Evolutionary conservation across 805 yeast species (phyloP).

Genomic region (Tetrapisispora pingtungensis): DNA sequence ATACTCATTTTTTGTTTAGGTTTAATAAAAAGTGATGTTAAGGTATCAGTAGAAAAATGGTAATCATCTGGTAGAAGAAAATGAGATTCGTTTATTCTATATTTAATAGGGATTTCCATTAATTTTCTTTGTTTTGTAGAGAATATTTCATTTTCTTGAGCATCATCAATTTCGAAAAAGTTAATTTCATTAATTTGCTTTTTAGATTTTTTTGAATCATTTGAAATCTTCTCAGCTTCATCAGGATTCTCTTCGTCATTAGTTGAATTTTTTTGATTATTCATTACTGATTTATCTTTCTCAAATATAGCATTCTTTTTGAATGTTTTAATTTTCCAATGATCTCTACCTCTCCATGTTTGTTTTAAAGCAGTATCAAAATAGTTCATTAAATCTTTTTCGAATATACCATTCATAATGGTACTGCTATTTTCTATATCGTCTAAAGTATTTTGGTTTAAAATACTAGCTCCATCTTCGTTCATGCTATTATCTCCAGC

Average conservation of each 20-base stretch:
- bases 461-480: not conserved
- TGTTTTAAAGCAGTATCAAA: slow-evolving; percentile 61
- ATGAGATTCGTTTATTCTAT: slow-evolving; percentile 33
- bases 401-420: slow-evolving; percentile 31
- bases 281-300: not conserved
- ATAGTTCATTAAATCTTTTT: slow-evolving; percentile 63
- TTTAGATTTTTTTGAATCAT: slow-evolving; percentile 16
- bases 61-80: slow-evolving; percentile 63
- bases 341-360: slow-evolving; percentile 89
- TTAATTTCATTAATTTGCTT: slow-evolving; percentile 35
- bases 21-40: slow-evolving; percentile 59
- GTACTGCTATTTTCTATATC: slow-evolving; percentile 4
- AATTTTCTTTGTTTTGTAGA: slow-evolving; percentile 27
- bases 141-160: slow-evolving; percentile 35
- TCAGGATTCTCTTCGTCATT: slow-evolving; percentile 1
- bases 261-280: not conserved
- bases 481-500: not conserved
- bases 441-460: not conserved
- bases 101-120: slow-evolving; percentile 35
- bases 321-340: slow-evolving; percentile 71
- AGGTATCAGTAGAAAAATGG: slow-evolving; percentile 56
- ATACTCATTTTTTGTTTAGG: slow-evolving; percentile 41
- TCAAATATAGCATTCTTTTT: slow-evolving; percentile 29
- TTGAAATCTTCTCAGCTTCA: not conserved
- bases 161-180: slow-evolving; percentile 32